Evolutionary conservation across 2,329 filamentous ascomycete genomes (phyloP).

Genomic region (Trichoderma atrobrunneum): DNA sequence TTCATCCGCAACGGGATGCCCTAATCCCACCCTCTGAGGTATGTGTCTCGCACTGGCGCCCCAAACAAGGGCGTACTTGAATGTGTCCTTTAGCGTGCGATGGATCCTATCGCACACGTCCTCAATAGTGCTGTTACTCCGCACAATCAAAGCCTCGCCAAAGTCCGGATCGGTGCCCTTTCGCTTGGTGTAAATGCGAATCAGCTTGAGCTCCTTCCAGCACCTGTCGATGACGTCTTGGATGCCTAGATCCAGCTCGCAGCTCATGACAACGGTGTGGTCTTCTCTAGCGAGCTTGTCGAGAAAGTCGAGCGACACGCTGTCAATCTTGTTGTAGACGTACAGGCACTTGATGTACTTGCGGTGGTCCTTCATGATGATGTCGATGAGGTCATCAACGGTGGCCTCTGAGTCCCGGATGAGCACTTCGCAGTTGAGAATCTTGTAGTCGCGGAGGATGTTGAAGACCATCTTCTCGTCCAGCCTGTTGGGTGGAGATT

Average conservation of each 20-base stretch:
- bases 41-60: conserved; percentile 93
- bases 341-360: conserved; percentile 96
- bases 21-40: conserved; percentile 85
- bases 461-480: conserved; percentile 99
- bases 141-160: conserved; percentile 85
- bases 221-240: conserved; percentile 91
- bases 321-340: conserved; percentile 99
- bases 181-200: conserved; percentile 94
- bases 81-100: conserved; percentile 91
- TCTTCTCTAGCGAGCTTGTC: conserved; percentile 90
- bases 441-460: conserved; percentile 97
- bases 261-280: conserved; percentile 94
- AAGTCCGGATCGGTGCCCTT: conserved; percentile 92
- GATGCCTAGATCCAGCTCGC: conserved; percentile 90
- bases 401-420: conserved; percentile 93
- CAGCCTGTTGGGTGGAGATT: conserved; percentile 79
- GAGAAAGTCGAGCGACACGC: conserved; percentile 87
- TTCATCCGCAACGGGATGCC: conserved; percentile 72
- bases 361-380: conserved; percentile 98
- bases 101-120: conserved; percentile 97
- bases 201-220: conserved; percentile 88
- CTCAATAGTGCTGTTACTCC: conserved; percentile 83
- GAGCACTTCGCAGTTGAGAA: conserved; percentile 94
- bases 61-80: conserved; percentile 98
- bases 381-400: conserved; percentile 97